Evolutionary conservation across 345 rosid genomes (phyloP), one percentile per base, ranked within the genome.

Genomic region (Aquilaria yunnanensis): DNA sequence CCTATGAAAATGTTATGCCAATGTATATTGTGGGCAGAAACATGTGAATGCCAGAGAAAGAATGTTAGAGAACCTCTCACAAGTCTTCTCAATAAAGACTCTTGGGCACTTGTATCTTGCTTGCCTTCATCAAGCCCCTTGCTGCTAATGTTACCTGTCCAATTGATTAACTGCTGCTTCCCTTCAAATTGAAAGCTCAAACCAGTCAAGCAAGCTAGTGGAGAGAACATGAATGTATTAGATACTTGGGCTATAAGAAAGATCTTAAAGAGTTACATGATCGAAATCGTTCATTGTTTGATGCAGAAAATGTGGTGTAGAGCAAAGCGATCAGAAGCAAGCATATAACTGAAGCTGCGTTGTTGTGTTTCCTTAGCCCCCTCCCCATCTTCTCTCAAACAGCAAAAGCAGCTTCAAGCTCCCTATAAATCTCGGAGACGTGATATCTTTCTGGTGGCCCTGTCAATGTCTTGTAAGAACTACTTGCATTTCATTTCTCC

Each of bases 61-160:
- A 41, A 12, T 8, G 31, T 47, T 3, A 47, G 32, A 48, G 43
- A 50, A 68, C 67, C 72, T 69, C 58, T 48, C 33, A 50, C 67
- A 32, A 62, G 67, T 69, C 72, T 62, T 51, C 67, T 57, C n/a
- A 69, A 34, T 30, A 23, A 56, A 55, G 47, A 49, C 32, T 54
- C 43, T 14, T 16, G 33, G n/a, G 67, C 9, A 3, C 62, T 62
- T 16, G 23, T 16, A 16, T 16, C 23, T 16, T 16, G 23, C 11
- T 33, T 54, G 41, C 16, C 29, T 48, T 56, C 9, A 1, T 56
- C 57, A 16, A 14, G 12, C 32, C 11, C 43, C 34, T 46, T 11
- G 46, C 53, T 59, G 33, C 16, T 52, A 45, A 41, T 10, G 53
- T 12, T 32, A 32, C 52, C 64, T 62, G 57, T 30, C 67, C 57